Conservation (phyloP, 164 flowering plant genomes). For the Vitis rotundifolia region DNA sequence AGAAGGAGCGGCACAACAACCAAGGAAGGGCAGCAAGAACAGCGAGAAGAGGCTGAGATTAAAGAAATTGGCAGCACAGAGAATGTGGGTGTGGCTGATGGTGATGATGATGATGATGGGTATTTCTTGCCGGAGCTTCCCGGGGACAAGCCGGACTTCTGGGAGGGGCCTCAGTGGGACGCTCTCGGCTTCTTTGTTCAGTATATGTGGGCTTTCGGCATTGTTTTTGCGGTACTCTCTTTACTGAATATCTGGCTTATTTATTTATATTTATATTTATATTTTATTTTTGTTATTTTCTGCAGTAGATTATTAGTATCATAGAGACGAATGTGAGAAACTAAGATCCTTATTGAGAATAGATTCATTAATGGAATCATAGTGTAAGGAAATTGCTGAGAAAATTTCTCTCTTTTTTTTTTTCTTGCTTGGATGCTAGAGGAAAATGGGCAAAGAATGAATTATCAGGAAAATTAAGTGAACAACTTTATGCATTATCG, state of each 20-base stretch:
- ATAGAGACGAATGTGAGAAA: too few species aligned
- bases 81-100: slow-evolving; percentile 8
- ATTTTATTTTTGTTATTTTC: neutral
- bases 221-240: slow-evolving; percentile 68
- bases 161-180: slow-evolving; percentile 92
- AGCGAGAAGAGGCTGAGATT: slow-evolving; percentile 14
- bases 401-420: too few species aligned
- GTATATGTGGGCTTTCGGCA: slow-evolving; percentile 93
- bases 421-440: too few species aligned
- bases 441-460: too few species aligned
- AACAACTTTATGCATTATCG: too few species aligned
- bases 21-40: slow-evolving; percentile 27
- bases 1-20: slow-evolving; percentile 43
- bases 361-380: too few species aligned
- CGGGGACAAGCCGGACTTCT: slow-evolving; percentile 64
- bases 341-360: too few species aligned
- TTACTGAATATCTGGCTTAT: neutral
- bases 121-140: slow-evolving; percentile 66
- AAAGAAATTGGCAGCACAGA: slow-evolving; percentile 2
- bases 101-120: slow-evolving; percentile 44
- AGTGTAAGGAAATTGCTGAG: too few species aligned
- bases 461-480: too few species aligned
- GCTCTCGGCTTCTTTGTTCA: slow-evolving; percentile 76
- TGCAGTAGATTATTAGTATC: neutral
- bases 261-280: neutral